Evolutionary conservation across 192 early-diverging fungal species (phyloP).

Genomic region (Backusella liffmaniae): DNA sequence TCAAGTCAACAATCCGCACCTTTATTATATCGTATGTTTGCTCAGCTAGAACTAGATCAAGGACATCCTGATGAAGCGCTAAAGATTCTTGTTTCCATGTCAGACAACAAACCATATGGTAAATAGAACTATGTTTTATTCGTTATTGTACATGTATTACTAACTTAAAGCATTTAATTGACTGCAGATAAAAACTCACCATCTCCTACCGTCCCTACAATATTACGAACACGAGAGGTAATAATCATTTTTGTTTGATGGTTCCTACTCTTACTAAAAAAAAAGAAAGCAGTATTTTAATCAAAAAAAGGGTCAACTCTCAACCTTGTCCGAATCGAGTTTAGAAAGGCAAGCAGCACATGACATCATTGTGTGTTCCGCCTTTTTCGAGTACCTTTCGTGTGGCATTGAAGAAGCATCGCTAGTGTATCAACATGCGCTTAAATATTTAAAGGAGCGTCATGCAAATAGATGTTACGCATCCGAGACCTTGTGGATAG

Average conservation of each 20-base stretch:
- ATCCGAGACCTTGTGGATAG: slow-evolving; percentile 36
- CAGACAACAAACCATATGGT: slow-evolving; percentile 25
- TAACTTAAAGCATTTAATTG: not conserved
- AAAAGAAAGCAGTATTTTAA: slow-evolving; percentile 29
- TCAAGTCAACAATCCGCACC: slow-evolving; percentile 32
- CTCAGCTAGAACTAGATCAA: slow-evolving; percentile 54
- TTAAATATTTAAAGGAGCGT: slow-evolving; percentile 19
- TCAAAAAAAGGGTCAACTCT: slow-evolving; percentile 42
- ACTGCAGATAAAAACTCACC: not conserved
- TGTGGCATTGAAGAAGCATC: slow-evolving; percentile 34
- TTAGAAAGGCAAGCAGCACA: slow-evolving; percentile 32
- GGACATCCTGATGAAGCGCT: slow-evolving; percentile 42
- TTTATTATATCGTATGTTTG: slow-evolving; percentile 44
- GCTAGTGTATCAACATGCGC: slow-evolving; percentile 38
- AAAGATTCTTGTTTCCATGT: slow-evolving; percentile 42
- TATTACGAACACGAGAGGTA: slow-evolving; percentile 44
- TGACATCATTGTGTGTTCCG: slow-evolving; percentile 41
- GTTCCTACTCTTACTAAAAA: not conserved
- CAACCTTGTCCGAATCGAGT: slow-evolving; percentile 19
- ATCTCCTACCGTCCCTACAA: slow-evolving; percentile 23
- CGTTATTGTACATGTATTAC: not conserved
- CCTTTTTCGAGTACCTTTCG: slow-evolving; percentile 45
- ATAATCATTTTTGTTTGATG: not conserved
- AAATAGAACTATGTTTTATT: not conserved
- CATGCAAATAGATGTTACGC: slow-evolving; percentile 28